phyloP scores from a whole-genome alignment of 2,329 filamentous ascomycete species.

The Cladosporium austrohemisphaericum region DNA sequence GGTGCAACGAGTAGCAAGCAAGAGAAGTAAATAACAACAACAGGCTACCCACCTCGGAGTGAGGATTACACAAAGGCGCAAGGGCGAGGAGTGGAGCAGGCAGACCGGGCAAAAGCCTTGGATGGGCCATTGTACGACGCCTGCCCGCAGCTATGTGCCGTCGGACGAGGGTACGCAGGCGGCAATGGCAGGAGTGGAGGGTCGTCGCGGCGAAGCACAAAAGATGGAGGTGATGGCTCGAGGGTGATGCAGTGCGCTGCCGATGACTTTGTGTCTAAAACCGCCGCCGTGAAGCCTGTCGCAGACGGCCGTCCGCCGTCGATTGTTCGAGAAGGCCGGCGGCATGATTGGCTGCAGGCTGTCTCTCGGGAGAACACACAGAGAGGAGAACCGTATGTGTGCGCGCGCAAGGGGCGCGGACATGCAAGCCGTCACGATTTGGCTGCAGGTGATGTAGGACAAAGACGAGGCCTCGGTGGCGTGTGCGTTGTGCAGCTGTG shows the following conservation, averaged over 20 bases:
- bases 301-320: neutral
- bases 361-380: slow-evolving; percentile 8
- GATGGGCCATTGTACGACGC: slow-evolving; percentile 14
- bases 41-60: slow-evolving; percentile 11
- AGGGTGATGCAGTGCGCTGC: neutral
- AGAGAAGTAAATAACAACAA: slow-evolving; percentile 20
- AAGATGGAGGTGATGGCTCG: slow-evolving; percentile 2
- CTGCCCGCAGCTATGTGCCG: slow-evolving; percentile 11
- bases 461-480: too few species aligned
- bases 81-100: slow-evolving; percentile 20
- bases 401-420: slow-evolving; percentile 16
- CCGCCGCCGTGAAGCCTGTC: slow-evolving; percentile 6
- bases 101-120: slow-evolving; percentile 10
- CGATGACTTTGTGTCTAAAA: slow-evolving; percentile 13
- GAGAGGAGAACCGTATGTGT: slow-evolving; percentile 13
- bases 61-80: slow-evolving; percentile 27
- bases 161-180: slow-evolving; percentile 8
- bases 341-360: slow-evolving; percentile 10
- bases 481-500: slow-evolving; percentile 17
- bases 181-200: neutral
- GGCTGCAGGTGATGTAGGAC: slow-evolving; percentile 21
- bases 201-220: slow-evolving; percentile 5
- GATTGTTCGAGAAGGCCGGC: slow-evolving; percentile 2
- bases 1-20: slow-evolving; percentile 17
- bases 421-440: slow-evolving; percentile 19